Evolutionary conservation across 805 yeast genomes (phyloP).

Genomic region (Wickerhamomyces mucosus): DNA sequence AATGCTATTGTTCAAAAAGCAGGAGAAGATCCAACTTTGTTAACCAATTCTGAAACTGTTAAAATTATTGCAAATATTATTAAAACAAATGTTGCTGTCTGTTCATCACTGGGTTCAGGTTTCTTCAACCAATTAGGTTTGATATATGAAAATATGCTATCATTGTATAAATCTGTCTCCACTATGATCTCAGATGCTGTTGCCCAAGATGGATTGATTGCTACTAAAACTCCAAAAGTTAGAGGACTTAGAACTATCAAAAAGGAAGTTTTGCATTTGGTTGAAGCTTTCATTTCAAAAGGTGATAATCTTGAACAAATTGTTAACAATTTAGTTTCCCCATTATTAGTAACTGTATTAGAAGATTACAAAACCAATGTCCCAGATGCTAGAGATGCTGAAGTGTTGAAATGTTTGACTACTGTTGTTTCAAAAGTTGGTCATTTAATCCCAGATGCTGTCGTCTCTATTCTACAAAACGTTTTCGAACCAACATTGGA

Average conservation of each 20-base stretch:
- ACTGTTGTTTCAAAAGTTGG: slow-evolving; percentile 86
- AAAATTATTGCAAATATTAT: slow-evolving; percentile 89
- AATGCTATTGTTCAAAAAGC: slow-evolving; percentile 78
- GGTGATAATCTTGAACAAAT: slow-evolving; percentile 80
- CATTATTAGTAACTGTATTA: slow-evolving; percentile 73
- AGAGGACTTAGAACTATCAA: slow-evolving; percentile 94
- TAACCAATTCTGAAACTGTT: slow-evolving; percentile 74
- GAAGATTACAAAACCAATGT: slow-evolving; percentile 84
- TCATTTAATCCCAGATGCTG: slow-evolving; percentile 79
- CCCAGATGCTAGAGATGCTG: slow-evolving; percentile 97
- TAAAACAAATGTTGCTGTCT: slow-evolving; percentile 92
- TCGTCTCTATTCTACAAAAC: slow-evolving; percentile 75
- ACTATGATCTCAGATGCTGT: slow-evolving; percentile 75
- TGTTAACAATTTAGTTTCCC: slow-evolving; percentile 73
- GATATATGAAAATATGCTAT: slow-evolving; percentile 83
- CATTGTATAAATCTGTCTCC: slow-evolving; percentile 82
- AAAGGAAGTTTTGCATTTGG: slow-evolving; percentile 81
- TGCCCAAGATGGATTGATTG: slow-evolving; percentile 72
- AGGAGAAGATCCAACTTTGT: slow-evolving; percentile 69
- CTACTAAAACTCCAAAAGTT: slow-evolving; percentile 91
- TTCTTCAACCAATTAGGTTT: slow-evolving; percentile 81
- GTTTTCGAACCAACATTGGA: slow-evolving; percentile 91
- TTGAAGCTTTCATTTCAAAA: slow-evolving; percentile 80
- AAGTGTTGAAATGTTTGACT: slow-evolving; percentile 90
- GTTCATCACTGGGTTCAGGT: slow-evolving; percentile 89